Base-by-base conservation (phyloP, 129 eudicot species). In the Flaveria ramosissima region DNA sequence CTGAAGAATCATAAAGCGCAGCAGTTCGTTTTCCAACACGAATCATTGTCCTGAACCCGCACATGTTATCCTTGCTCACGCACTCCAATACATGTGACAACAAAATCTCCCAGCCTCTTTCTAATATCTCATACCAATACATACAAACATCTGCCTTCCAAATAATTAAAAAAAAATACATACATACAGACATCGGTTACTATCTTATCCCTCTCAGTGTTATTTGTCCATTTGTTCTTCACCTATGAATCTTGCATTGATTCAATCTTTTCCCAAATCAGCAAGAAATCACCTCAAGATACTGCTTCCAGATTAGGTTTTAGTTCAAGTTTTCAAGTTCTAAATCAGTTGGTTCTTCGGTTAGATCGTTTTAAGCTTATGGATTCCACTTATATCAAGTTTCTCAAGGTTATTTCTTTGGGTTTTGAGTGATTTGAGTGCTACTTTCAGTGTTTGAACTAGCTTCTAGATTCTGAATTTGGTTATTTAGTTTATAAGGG, bases 31-130 rank as follows among this genome's bases (percentile, higher is more conserved):
- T 11, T 56, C 30, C 70, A 39, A 70, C 76, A 12, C 77, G 71
- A 78, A 78, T 78, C 71, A 19, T 78, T 70, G 77, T 78, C 63
- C 60, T 57, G 3, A 26, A 43, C 51, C 39, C 32, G 6, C 47
- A 27, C 70, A 78, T 78, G 70, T 70, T 78, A 70, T 70, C 82
- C 71, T 70, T 30, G 21, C 42, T 43, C 81, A 73, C 68, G 19
- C 68, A 7, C 71, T 75, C 61, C 76, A 60, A 78, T 57, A 70
- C 77, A 70, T 70, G 82, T 70, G 23, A 46, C 65, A 68, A 24
- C 62, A 69, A 77, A 56, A 9, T 32, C 11, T 21, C 74, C 41
- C 66, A 20, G 9, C 24, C 56, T 11, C 13, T 32, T 15, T 24
- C 46, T 56, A 6, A 55, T 32, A 53, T 77, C 57, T 17, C 65